phyloP scores from a whole-genome alignment of 140 eudicot species.

The Oenanthe javanica region DNA sequence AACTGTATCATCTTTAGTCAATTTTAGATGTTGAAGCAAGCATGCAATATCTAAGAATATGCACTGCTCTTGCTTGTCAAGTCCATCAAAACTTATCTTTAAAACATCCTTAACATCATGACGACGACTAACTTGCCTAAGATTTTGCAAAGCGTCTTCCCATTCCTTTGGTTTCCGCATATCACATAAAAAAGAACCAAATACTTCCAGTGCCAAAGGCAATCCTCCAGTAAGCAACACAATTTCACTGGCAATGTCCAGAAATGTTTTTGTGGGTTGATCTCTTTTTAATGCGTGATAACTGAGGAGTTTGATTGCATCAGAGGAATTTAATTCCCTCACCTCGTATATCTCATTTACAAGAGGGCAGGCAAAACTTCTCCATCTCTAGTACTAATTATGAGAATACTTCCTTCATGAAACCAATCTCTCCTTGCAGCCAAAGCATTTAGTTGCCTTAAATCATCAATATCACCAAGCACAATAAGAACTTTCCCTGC shows the following conservation, averaged over 20 bases:
- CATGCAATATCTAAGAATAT: slow-evolving; percentile 34
- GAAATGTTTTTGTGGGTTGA: slow-evolving; percentile 18
- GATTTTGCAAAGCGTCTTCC: slow-evolving; percentile 29
- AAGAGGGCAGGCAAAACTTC: slow-evolving; percentile 18
- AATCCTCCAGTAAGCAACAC: slow-evolving; percentile 38
- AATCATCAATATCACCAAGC: slow-evolving; percentile 42
- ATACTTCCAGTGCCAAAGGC: slow-evolving; percentile 47
- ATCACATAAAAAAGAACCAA: slow-evolving; percentile 39
- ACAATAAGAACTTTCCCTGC: slow-evolving; percentile 33
- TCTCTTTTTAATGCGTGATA: slow-evolving; percentile 41
- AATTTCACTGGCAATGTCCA: slow-evolving; percentile 20
- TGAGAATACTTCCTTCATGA: slow-evolving; percentile 42
- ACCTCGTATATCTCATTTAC: slow-evolving; percentile 26
- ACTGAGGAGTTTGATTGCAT: slow-evolving; percentile 43
- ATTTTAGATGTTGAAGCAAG: slow-evolving; percentile 18
- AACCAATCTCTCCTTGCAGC: slow-evolving; percentile 28
- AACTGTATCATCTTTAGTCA: slow-evolving; percentile 19
- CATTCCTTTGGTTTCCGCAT: slow-evolving; percentile 33
- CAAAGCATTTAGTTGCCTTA: slow-evolving; percentile 26
- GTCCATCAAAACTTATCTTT: slow-evolving; percentile 37
- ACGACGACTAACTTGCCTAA: slow-evolving; percentile 21
- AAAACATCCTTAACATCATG: slow-evolving; percentile 18
- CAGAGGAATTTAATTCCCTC: slow-evolving; percentile 20
- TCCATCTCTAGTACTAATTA: slow-evolving; percentile 41
- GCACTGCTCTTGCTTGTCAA: slow-evolving; percentile 38